These are phyloP conservation scores for Amphicarpaea edgeworthii DNA, from an alignment of 306 rosid species.

Conservation along the genomic window DNA sequence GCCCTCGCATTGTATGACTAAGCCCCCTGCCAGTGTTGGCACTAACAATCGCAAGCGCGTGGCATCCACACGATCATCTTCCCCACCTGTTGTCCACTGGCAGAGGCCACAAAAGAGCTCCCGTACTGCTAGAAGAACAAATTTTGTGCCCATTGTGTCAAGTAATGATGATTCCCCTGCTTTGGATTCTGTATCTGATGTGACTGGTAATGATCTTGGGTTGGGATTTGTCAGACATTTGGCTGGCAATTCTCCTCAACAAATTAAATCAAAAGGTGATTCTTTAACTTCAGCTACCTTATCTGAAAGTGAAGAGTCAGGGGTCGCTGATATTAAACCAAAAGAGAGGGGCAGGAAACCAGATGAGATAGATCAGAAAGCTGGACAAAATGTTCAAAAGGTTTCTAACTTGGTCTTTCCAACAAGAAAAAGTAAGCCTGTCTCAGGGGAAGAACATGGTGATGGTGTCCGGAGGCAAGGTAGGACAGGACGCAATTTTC, in stretches of 20 bases:
- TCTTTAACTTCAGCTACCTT: constrained; percentile 69
- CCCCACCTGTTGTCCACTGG: constrained; percentile 83
- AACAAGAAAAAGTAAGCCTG: constrained; percentile 69
- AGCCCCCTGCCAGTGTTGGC: constrained; percentile 73
- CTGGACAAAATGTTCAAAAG: constrained; percentile 72
- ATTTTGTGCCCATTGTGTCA: constrained; percentile 67
- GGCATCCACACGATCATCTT: constrained; percentile 73
- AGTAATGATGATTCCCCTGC: constrained; percentile 74
- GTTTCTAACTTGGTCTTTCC: constrained; percentile 60
- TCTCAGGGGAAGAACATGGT: constrained; percentile 73
- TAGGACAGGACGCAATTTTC: constrained; percentile 75
- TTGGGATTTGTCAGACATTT: constrained; percentile 68
- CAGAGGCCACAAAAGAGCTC: constrained; percentile 91
- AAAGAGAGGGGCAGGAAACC: constrained; percentile 73
- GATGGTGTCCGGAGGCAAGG: constrained; percentile 93
- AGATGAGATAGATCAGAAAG: constrained; percentile 77
- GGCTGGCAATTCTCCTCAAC: constrained; percentile 81
- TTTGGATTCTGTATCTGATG: constrained; percentile 70
- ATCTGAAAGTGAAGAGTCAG: constrained; percentile 95
- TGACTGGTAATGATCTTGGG: constrained; percentile 70
- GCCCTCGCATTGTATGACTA: constrained; percentile 64
- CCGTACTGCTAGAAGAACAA: constrained; percentile 84
- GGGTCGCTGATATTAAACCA: constrained; percentile 72
- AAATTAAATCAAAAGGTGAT: constrained; percentile 73
- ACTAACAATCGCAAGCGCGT: constrained; percentile 76